A percentile compares a stretch with the other conserved stretches of the same genome.
phyloP scores from a whole-genome alignment of 345 rosid species.

The Rhodamnia argentea region DNA sequence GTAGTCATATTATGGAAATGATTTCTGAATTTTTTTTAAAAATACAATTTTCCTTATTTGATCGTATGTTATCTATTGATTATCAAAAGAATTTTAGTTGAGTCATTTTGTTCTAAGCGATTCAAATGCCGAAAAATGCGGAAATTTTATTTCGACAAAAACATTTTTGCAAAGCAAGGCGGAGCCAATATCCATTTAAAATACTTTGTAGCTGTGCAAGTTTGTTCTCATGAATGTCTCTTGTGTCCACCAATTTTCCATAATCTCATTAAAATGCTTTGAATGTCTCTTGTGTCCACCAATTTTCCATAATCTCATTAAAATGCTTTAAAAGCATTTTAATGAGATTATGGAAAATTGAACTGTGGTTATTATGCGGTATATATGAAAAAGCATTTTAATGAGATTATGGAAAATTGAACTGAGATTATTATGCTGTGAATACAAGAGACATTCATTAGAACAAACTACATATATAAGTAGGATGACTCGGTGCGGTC shows the following conservation, averaged over 20 bases:
- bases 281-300: no score
- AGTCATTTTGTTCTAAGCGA: background rate
- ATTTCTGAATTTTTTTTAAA: background rate
- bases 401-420: no score
- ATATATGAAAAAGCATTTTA: no score
- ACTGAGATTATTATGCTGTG: no score
- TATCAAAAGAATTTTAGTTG: background rate
- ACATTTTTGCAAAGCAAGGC: background rate
- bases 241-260: background rate
- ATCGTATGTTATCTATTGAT: background rate
- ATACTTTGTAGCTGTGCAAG: background rate
- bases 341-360: no score
- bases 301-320: no score
- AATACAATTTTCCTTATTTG: background rate
- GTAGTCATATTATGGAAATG: background rate
- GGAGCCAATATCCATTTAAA: background rate
- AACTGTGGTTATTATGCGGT: no score
- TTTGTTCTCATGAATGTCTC: background rate
- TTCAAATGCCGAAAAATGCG: background rate
- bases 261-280: background rate
- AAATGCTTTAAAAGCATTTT: no score
- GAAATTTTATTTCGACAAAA: no score
- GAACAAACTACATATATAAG: no score
- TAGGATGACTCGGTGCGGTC: background rate
- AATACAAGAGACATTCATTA: no score